phyloP scores from a whole-genome alignment of 1,284 basidiomycete genomes.

The Volvariella surrecta region DNA sequence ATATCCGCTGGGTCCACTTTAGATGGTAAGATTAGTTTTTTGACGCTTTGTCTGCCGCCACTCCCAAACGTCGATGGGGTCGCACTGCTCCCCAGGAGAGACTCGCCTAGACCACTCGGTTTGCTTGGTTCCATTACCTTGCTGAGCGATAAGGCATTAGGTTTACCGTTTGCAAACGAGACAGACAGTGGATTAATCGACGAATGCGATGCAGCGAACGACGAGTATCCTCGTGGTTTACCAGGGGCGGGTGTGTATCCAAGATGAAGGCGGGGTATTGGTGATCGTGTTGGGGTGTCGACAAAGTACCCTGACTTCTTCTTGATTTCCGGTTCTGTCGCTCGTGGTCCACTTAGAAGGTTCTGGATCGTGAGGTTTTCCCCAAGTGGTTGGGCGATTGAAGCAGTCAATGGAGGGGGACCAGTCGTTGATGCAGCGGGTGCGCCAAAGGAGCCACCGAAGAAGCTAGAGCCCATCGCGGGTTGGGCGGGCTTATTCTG shows the following conservation, averaged over 20 bases:
- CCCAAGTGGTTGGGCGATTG: slow-evolving; percentile 88
- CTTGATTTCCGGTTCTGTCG: slow-evolving; percentile 55
- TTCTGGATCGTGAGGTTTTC: slow-evolving; percentile 73
- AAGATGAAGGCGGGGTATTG: slow-evolving; percentile 48
- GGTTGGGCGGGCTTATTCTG: slow-evolving; percentile 30
- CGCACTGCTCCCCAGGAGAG: slow-evolving; percentile 47
- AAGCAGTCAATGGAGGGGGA: slow-evolving; percentile 58
- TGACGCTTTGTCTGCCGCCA: slow-evolving; percentile 78
- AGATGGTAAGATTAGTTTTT: slow-evolving; percentile 88
- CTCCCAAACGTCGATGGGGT: slow-evolving; percentile 66
- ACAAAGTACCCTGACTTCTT: slow-evolving; percentile 68
- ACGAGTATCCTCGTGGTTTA: slow-evolving; percentile 64
- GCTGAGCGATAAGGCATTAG: slow-evolving; percentile 41
- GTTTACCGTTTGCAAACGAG: slow-evolving; percentile 44
- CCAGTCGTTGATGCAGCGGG: slow-evolving; percentile 26
- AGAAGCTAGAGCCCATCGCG: slow-evolving; percentile 24
- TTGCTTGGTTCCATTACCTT: slow-evolving; percentile 30
- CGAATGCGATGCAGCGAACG: slow-evolving; percentile 24
- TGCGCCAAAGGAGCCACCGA: slow-evolving; percentile 26
- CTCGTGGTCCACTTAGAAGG: slow-evolving; percentile 60
- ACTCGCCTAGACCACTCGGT: slow-evolving; percentile 35
- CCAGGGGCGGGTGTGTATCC: slow-evolving; percentile 58
- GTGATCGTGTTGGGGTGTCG: slow-evolving; percentile 59
- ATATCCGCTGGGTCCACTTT: slow-evolving; percentile 66
- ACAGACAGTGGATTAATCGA: slow-evolving; percentile 25